Percentiles rank a stretch among this genome's conserved stretches.
Evolutionary conservation across 1,284 basidiomycete genomes (phyloP).

Genomic region (Irpex rosettiformis): DNA sequence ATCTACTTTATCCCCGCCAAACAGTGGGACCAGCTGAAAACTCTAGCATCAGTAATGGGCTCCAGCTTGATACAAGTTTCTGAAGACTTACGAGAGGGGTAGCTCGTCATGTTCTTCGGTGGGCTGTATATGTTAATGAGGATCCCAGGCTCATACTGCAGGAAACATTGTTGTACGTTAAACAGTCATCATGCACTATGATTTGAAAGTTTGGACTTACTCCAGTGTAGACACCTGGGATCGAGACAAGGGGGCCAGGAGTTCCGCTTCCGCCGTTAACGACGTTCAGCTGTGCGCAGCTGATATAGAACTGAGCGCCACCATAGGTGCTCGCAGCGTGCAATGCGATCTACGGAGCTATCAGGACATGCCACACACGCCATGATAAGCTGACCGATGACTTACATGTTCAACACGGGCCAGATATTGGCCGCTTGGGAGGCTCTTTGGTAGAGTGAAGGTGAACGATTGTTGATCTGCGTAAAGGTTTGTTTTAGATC

Average conservation of each 20-base stretch:
- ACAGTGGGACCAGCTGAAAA: conserved; percentile 19
- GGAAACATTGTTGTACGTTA: background rate
- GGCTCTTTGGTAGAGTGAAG: conserved; percentile 33
- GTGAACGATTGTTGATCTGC: conserved; percentile 25
- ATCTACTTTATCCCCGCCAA: conserved; percentile 15
- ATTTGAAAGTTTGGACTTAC: conserved; percentile 9
- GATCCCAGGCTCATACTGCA: conserved; percentile 21
- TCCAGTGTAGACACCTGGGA: conserved; percentile 42
- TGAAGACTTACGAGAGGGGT: conserved; percentile 18
- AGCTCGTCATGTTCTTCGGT: conserved; percentile 11
- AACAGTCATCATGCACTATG: background rate
- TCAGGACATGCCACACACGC: background rate
- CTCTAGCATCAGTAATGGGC: background rate
- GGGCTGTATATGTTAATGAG: conserved; percentile 24
- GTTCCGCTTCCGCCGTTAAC: conserved; percentile 34
- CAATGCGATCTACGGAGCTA: conserved; percentile 31
- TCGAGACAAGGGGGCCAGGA: conserved; percentile 37
- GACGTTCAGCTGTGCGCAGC: conserved; percentile 32
- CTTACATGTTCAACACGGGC: conserved; percentile 27
- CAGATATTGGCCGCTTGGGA: conserved; percentile 29
- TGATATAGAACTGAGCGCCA: conserved; percentile 28
- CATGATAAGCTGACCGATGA: background rate
- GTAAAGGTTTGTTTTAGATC: background rate
- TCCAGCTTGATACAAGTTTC: background rate
- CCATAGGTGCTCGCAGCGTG: conserved; percentile 24